A percentile compares a stretch with the other conserved stretches of the same genome.
phyloP scores from a whole-genome alignment of 176 grass and related monocot species.

The Otatea glauca region DNA sequence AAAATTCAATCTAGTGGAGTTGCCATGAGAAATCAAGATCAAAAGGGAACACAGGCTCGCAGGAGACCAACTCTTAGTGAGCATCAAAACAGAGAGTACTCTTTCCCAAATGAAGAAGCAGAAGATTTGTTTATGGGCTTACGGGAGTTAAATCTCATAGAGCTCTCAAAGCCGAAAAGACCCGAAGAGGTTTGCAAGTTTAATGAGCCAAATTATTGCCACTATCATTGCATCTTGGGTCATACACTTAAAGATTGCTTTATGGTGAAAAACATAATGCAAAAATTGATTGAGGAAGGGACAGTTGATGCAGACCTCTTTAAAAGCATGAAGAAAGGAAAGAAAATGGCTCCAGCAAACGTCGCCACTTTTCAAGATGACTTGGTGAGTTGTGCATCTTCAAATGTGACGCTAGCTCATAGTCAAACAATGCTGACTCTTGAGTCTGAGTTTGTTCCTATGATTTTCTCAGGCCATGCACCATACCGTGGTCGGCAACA shows the following conservation, averaged over 20 bases:
- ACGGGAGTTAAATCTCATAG: no score
- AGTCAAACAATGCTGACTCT: background rate
- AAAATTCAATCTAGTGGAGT: no score
- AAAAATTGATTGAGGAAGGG: background rate
- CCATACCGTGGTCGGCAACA: no score
- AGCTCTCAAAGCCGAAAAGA: no score
- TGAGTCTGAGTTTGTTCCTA: background rate
- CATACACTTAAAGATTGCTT: slow-evolving; percentile 5
- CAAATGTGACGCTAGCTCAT: background rate
- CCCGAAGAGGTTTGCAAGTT: background rate
- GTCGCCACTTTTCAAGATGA: background rate
- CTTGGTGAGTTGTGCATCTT: background rate
- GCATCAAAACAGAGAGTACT: no score
- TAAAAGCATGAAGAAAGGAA: background rate
- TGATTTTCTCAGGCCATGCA: background rate
- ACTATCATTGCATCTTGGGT: background rate
- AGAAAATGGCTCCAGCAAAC: background rate
- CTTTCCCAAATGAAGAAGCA: no score
- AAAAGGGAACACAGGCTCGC: no score
- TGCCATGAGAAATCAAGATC: no score
- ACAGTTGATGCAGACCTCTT: background rate
- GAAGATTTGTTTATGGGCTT: no score
- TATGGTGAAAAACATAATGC: background rate
- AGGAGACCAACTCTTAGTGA: no score
- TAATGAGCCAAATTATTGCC: background rate